These are phyloP conservation scores for Fonsecaea erecta DNA, from an alignment of 2,329 filamentous ascomycete genomes.

Conservation along the genomic window DNA sequence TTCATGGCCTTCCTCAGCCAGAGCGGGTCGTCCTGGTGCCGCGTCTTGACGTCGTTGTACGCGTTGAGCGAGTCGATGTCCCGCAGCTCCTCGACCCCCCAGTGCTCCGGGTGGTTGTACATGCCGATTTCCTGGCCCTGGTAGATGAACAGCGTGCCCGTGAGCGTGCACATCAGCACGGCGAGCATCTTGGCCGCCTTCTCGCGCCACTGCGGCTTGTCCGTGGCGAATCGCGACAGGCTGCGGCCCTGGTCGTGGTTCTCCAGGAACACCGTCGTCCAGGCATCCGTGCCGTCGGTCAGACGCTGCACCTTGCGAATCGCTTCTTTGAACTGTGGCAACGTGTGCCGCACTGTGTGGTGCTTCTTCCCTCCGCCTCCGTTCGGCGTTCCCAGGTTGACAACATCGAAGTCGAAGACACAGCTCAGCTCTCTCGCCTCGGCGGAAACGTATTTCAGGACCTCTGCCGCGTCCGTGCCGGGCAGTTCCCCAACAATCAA, in stretches of 20 bases:
- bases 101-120: conserved; percentile 57
- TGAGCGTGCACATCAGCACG: conserved; percentile 60
- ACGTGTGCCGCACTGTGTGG: conserved; percentile 38
- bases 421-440: conserved; percentile 64
- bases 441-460: conserved; percentile 58
- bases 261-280: conserved; percentile 69
- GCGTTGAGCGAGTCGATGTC: conserved; percentile 46
- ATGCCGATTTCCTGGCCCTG: conserved; percentile 64
- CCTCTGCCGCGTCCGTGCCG: conserved; percentile 54
- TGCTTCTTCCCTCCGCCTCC: conserved; percentile 34
- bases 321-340: conserved; percentile 58
- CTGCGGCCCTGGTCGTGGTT: conserved; percentile 69
- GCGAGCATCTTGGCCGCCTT: conserved; percentile 65
- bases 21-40: conserved; percentile 43
- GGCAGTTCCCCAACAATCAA: conserved; percentile 67
- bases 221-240: conserved; percentile 58
- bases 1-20: conserved; percentile 55
- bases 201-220: conserved; percentile 56
- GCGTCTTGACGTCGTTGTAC: conserved; percentile 47
- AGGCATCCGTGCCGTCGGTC: conserved; percentile 58
- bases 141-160: conserved; percentile 60
- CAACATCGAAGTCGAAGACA: conserved; percentile 73
- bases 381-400: conserved; percentile 32
- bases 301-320: conserved; percentile 64
- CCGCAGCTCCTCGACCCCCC: conserved; percentile 49